Base-by-base conservation (phyloP, 257 asterid genomes). In the Jacaranda mimosifolia region DNA sequence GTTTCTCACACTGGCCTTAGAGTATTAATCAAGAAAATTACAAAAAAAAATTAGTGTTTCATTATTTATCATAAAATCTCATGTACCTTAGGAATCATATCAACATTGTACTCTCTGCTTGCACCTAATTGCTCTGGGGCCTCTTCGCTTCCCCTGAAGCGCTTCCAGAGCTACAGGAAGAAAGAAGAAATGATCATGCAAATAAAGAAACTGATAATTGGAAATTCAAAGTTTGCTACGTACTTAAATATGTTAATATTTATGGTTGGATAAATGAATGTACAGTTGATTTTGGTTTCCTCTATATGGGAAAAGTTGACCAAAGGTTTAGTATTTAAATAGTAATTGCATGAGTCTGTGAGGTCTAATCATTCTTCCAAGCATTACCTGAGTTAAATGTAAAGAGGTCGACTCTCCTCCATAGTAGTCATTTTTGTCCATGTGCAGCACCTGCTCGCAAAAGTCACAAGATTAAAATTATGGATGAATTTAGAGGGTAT, bases 321-420 rank as follows among this genome's bases (percentile, higher is more conserved):
- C 58, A 3, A 21, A 13, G 38, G 32, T 14, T 53, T 53, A 17
- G 2, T 55, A 5, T 17, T 36, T 17, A 14, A 43, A 43, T 15
- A 8, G 0, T 9, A 77, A 40, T 7, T 32, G 49, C 35, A 59
- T 14, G 13, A 38, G n/a, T 46, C 7, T 35, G 70, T 45, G 26
- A 21, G 9, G 14, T 11, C 2, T 2, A 26, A 36, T 56, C 8
- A 52, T 10, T 58, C 9, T 52, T n/a, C 60, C 36, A 32, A 49
- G 45, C 70, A 63, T 79, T 81, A 93, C 99, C 98, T 96, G 99
- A 79, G 19, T 86, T 86, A 96, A 80, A 85, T 88, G 88, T 79
- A 90, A 94, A 39, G 99, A 93, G 81, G 88, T 76, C 40, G 98
- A 96, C 72, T 88, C 99, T 84, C 98, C 99, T 81, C 99, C 99